Evolutionary conservation across 2,329 filamentous ascomycete species (phyloP), one percentile per base, ranked within the genome.

Genomic region (Microascus cirrosus): DNA sequence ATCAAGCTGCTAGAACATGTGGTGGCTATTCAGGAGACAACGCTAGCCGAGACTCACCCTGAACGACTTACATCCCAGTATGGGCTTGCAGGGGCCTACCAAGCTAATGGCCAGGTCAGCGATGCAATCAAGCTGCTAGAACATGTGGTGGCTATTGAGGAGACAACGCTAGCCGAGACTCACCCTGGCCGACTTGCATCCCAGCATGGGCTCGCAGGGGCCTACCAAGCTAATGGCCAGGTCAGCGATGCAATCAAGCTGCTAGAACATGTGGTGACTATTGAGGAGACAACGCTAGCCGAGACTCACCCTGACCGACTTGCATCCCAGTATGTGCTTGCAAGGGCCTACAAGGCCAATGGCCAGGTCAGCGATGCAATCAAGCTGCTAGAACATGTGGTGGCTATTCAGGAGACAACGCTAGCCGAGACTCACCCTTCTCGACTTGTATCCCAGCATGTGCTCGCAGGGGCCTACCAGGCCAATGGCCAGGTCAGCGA

Each of bases 1-100:
- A 53, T 67, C 20, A 25, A 25, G 35, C 58, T 66, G 32, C 60
- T 67, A n/a, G 61, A 67, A 59, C 60, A 64, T 5, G 62, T 66
- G 22, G 61, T 65, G 11, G 15, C 6, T 7, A 13, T 55, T n/a
- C 32, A 15, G 32, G 50, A 32, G 56, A 25, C 48, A 25, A 58
- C 50, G 48, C 56, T 58, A 36, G 50, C 34, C 34, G 56, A 54
- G 39, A 54, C 35, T 34, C 56, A 58, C 51, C 51, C 24, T 15
- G 24, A 8, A 48, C 54, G 34, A 54, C 54, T 59, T 18, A 22
- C 34, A 24, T 56, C 54, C 7, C 48, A 59, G 28, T 22, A 50
- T 35, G 48, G 10, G 18, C 58, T 59, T 15, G 58, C 35, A 54
- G 12, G 2, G 32, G 58, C 55, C 45, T 59, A 59, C 34, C 24